Conservation (phyloP, 2,329 filamentous ascomycete genomes). For the Colletotrichum sp. region DNA sequence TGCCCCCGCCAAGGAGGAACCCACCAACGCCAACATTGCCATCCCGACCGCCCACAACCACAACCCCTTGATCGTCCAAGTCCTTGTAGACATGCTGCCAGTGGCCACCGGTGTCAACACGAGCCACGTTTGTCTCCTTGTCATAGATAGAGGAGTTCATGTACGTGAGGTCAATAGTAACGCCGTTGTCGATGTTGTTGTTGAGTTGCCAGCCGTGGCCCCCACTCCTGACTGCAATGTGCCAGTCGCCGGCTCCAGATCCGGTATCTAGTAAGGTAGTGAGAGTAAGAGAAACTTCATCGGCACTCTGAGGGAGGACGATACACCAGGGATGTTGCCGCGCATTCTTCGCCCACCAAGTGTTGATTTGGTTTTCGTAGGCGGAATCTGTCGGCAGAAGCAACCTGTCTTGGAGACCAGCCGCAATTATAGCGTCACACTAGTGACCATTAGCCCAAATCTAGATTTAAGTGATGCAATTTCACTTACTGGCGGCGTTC, state of each 20-base stretch:
- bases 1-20: conserved; percentile 30
- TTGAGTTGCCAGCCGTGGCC: conserved; percentile 42
- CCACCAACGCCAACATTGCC: conserved; percentile 34
- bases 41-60: conserved; percentile 48
- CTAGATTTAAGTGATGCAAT: no score
- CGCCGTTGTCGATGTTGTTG: conserved; percentile 27
- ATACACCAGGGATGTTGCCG: conserved; percentile 28
- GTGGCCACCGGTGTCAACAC: conserved; percentile 21
- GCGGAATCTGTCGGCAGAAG: not conserved
- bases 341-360: conserved; percentile 20
- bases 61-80: conserved; percentile 23
- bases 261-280: conserved; percentile 13
- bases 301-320: conserved; percentile 24
- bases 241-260: conserved; percentile 28
- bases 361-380: conserved; percentile 8
- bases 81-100: conserved; percentile 17
- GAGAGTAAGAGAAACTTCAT: conserved; percentile 26
- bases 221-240: conserved; percentile 53
- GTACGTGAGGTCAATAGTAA: conserved; percentile 30
- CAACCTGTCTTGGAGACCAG: not conserved
- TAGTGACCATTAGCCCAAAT: not conserved
- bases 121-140: conserved; percentile 22
- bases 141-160: conserved; percentile 22
- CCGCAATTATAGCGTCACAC: conserved; percentile 13
- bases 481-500: not conserved